phyloP scores from a whole-genome alignment of 257 asterid species.

The Voacanga thouarsii region DNA sequence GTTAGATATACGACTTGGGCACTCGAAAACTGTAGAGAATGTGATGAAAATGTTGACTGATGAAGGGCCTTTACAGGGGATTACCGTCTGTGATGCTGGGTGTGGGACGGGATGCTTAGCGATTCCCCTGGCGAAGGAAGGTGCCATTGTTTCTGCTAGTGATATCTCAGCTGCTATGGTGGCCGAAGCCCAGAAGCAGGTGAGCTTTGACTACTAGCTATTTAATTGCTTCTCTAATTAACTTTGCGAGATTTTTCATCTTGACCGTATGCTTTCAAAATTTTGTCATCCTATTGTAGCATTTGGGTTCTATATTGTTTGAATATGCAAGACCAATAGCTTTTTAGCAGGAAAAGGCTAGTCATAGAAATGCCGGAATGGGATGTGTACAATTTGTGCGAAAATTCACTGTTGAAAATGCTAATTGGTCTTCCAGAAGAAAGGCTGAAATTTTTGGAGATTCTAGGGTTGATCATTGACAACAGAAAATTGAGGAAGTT shows the following conservation, averaged over 20 bases:
- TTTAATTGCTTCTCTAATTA: neutral
- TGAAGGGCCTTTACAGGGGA: constrained; percentile 64
- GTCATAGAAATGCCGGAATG: neutral
- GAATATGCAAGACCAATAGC: neutral
- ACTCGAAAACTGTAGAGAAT: constrained; percentile 81
- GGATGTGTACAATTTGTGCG: neutral
- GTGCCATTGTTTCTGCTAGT: constrained; percentile 77
- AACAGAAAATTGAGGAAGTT: neutral
- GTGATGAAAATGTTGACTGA: constrained; percentile 77
- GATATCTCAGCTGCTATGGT: constrained; percentile 97
- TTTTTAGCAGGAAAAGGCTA: neutral
- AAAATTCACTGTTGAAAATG: neutral
- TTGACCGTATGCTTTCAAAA: neutral
- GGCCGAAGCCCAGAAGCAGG: constrained; percentile 84
- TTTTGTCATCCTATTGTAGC: neutral
- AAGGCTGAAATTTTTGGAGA: neutral
- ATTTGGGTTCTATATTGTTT: neutral
- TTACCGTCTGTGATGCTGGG: constrained; percentile 89
- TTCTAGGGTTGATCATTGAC: neutral
- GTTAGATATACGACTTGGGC: constrained; percentile 75
- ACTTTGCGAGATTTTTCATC: neutral
- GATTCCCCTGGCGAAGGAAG: constrained; percentile 89
- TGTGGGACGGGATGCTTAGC: constrained; percentile 88
- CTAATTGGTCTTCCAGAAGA: neutral
- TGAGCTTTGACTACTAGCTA: constrained; percentile 9